These are phyloP conservation scores for Butyriboletus loyo DNA, from an alignment of 768 basidiomycete species.

Conservation along the genomic window DNA sequence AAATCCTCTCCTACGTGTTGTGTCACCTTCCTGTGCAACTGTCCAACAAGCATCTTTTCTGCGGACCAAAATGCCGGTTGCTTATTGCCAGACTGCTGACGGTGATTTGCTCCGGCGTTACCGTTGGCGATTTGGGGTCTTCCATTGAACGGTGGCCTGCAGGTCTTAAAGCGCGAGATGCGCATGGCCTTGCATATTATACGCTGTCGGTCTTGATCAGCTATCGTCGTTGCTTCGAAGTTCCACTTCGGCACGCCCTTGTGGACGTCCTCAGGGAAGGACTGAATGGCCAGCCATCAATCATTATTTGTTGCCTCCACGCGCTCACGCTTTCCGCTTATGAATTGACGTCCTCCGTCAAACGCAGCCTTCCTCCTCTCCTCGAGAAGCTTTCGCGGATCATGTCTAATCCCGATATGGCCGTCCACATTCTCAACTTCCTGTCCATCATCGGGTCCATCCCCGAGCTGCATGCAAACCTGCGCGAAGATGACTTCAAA, in stretches of 20 bases:
- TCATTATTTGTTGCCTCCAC: conserved; percentile 87
- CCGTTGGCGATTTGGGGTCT: conserved; percentile 53
- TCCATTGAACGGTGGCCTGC: conserved; percentile 57
- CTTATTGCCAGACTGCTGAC: conserved; percentile 61
- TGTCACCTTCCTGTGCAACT: conserved; percentile 90
- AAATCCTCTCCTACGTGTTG: conserved; percentile 86
- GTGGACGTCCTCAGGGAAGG: conserved; percentile 72
- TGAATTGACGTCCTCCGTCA: conserved; percentile 80
- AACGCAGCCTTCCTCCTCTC: conserved; percentile 73
- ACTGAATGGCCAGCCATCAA: conserved; percentile 64
- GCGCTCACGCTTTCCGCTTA: conserved; percentile 85
- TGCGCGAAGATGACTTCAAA: conserved; percentile 87
- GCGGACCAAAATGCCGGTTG: conserved; percentile 75
- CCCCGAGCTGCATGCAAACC: conserved; percentile 78
- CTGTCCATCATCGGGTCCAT: conserved; percentile 83
- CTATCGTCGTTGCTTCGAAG: conserved; percentile 77
- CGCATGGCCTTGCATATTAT: conserved; percentile 85
- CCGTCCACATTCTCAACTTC: conserved; percentile 95
- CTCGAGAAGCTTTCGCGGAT: conserved; percentile 88
- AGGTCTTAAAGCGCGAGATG: conserved; percentile 70
- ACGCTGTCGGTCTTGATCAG: conserved; percentile 84
- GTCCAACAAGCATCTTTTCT: conserved; percentile 94
- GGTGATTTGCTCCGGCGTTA: conserved; percentile 65
- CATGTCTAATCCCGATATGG: conserved; percentile 90
- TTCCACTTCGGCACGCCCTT: conserved; percentile 60